phyloP scores from a whole-genome alignment of 1,284 basidiomycete genomes.

The Ceratobasidium sp. region DNA sequence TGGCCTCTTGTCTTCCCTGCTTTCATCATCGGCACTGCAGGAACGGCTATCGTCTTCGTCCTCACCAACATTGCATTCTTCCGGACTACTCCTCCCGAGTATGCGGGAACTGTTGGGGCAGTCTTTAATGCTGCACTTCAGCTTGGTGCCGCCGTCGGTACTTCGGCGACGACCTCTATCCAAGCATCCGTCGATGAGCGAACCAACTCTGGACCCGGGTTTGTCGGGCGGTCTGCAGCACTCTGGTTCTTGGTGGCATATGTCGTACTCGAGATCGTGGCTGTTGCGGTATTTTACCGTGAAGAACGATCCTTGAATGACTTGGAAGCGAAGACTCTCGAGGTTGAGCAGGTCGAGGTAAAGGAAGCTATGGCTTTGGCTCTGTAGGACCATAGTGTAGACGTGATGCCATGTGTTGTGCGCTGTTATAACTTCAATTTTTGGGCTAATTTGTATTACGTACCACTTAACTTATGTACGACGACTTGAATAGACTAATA shows the following conservation, averaged over 20 bases:
- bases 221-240: slow-evolving; percentile 36
- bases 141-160: slow-evolving; percentile 40
- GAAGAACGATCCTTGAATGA: slow-evolving; percentile 6
- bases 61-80: slow-evolving; percentile 32
- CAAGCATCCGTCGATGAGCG: slow-evolving; percentile 33
- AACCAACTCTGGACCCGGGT: slow-evolving; percentile 10
- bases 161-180: slow-evolving; percentile 40
- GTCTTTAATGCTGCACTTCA: slow-evolving; percentile 43
- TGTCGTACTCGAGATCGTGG: slow-evolving; percentile 29
- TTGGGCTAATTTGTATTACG: no score
- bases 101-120: slow-evolving; percentile 41
- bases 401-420: no score
- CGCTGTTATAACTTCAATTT: no score
- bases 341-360: neutral
- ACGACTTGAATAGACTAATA: no score
- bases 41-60: slow-evolving; percentile 19
- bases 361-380: neutral
- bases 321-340: slow-evolving; percentile 6
- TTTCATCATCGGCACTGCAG: slow-evolving; percentile 46
- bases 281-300: slow-evolving; percentile 35
- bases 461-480: no score
- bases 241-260: slow-evolving; percentile 42
- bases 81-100: slow-evolving; percentile 32
- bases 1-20: slow-evolving; percentile 59
- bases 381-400: slow-evolving; percentile 48